A percentile compares a stretch with the other conserved stretches of the same genome.
phyloP scores from a whole-genome alignment of 2,329 filamentous ascomycete species.

The Conoideocrella luteorostrata region DNA sequence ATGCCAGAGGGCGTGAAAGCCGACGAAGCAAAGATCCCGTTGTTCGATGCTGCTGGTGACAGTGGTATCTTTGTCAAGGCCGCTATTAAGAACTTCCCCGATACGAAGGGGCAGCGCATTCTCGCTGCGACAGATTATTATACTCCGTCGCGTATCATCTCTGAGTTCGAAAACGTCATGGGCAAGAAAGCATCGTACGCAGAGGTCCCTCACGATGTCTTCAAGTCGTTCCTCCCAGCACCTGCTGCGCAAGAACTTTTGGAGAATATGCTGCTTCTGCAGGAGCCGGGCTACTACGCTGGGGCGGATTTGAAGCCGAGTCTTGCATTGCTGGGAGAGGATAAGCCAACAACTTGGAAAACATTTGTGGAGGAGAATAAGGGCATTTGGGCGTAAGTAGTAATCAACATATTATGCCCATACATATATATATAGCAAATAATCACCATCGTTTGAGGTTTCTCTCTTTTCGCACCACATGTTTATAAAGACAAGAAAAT shows the following conservation, averaged over 20 bases:
- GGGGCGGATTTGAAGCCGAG: conserved; percentile 27
- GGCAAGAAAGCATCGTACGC: conserved; percentile 25
- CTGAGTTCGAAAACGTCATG: conserved; percentile 27
- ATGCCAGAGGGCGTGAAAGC: conserved; percentile 21
- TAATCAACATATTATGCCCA: too few species aligned
- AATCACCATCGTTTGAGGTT: too few species aligned
- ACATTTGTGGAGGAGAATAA: conserved; percentile 27
- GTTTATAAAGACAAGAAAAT: too few species aligned
- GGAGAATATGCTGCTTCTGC: conserved; percentile 37
- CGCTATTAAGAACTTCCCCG: conserved; percentile 23
- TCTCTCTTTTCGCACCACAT: too few species aligned
- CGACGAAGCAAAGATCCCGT: conserved; percentile 27
- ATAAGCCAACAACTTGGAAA: conserved; percentile 32
- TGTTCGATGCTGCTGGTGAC: conserved; percentile 31
- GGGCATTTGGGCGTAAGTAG: conserved; percentile 18
- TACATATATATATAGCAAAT: too few species aligned
- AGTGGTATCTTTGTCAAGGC: conserved; percentile 33
- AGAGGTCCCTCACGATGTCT: conserved; percentile 27
- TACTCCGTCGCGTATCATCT: conserved; percentile 23
- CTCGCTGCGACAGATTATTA: conserved; percentile 31
- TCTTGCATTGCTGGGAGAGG: conserved; percentile 23
- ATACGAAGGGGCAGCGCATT: conserved; percentile 29
- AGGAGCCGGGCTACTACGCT: conserved; percentile 34
- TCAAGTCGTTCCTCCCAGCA: conserved; percentile 26
- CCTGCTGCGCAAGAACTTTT: conserved; percentile 28